These are phyloP conservation scores for Curvularia verruculosa DNA, from an alignment of 2,329 filamentous ascomycete species.

Conservation along the genomic window DNA sequence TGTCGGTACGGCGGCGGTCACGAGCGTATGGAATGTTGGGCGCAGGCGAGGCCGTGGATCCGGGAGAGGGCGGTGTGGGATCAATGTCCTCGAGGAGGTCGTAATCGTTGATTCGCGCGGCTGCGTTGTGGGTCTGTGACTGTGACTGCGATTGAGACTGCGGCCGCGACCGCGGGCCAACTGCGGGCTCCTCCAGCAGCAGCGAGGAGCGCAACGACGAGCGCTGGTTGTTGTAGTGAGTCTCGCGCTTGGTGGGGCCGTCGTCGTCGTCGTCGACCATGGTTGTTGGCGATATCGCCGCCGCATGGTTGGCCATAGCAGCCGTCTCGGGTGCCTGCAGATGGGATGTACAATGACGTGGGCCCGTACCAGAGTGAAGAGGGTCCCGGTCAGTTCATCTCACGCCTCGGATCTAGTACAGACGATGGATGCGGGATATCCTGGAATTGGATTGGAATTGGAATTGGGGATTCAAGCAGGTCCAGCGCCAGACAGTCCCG, in stretches of 20 bases:
- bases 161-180: constrained; percentile 20
- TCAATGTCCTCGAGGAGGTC: constrained; percentile 28
- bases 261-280: constrained; percentile 26
- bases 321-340: constrained; percentile 7
- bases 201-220: constrained; percentile 35
- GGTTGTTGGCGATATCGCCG: not conserved
- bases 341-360: constrained; percentile 20
- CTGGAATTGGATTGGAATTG: not conserved
- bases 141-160: constrained; percentile 22
- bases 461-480: too few relatives aligned
- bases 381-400: not conserved
- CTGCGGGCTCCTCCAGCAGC: constrained; percentile 19
- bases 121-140: constrained; percentile 19
- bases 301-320: constrained; percentile 28
- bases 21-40: constrained; percentile 23
- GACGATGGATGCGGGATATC: not conserved
- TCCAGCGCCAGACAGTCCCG: not conserved
- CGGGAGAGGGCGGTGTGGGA: constrained; percentile 5
- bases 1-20: constrained; percentile 1
- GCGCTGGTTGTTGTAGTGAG: constrained; percentile 46
- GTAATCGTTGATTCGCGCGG: constrained; percentile 26
- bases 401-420: not conserved
- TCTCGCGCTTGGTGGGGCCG: constrained; percentile 30
- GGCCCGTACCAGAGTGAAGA: not conserved
- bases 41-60: constrained; percentile 21